Base-by-base conservation (phyloP, 176 grass and related monocot species). In the Eleusine coracana region DNA sequence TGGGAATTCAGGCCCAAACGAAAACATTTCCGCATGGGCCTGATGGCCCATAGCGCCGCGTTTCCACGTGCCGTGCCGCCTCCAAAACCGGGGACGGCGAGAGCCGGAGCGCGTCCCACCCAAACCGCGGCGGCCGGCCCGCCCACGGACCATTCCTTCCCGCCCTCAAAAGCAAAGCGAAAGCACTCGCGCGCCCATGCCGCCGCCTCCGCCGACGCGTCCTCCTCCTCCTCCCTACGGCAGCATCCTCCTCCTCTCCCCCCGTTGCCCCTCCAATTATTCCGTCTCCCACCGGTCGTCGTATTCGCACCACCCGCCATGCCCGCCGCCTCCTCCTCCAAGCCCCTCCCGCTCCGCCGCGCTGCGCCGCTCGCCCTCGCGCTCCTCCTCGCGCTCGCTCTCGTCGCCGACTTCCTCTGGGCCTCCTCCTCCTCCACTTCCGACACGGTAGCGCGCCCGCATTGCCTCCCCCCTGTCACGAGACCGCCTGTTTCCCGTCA, bases 361-460 rank as follows among this genome's bases (percentile, higher is more conserved):
- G 78, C 76, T 6, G 56, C 81, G 56, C 65, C 84, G 61, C 80
- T 94, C 31, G 70, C 77, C 7, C 31, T 86, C 41, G 76, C 83
- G 16, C 76, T 94, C 65, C 85, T 97, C 31, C 87, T 97, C 81
- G 86, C 64, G 10, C 27, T 92, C 55, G 78, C 78, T 46, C 90
- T 97, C 69, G 67, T 94, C 50, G 83, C 81, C 16, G 86, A 82
- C 80, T 92, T 89, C 80, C 86, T 94, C 64, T 83, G 88, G 88
- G 73, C 84, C 23, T 89, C 92, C 31, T 0, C 74, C 28, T 71
- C 75, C 34, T 15, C 68, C 27, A 34, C 31, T 49, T 17, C 69
- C 69, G 63, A 3, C n/a, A 48, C 2, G 70, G 82, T 88, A 68
- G 3, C 21, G 21, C 50, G 9, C 42, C 27, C 41, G 21, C 65